Base-by-base conservation (phyloP, 2,329 filamentous ascomycete genomes). In the Talaromyces sp. region DNA sequence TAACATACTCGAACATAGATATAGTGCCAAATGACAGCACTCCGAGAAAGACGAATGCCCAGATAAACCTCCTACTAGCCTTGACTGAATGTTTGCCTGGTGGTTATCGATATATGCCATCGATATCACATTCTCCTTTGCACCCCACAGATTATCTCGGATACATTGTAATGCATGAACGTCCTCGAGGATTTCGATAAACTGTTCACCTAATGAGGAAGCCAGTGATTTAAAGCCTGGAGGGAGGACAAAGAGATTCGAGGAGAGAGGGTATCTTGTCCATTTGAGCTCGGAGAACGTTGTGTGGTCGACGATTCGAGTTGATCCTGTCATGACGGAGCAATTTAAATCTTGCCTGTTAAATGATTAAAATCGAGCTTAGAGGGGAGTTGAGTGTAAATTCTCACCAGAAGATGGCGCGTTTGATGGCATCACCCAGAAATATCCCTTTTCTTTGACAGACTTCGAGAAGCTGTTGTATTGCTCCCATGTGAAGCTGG, bases 311-410 rank as follows among this genome's bases (percentile, higher is more conserved):
- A 81, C 73, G 7, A 80, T 71, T 0, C 79, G 80, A 2, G 43
- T 72, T 0, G 79, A 79, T 0, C 78, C 78, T 19, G 77, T 71
- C 64, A 82, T 61, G 22, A 82, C 66, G 0, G 76, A 76, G 0
- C 76, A 73, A 65, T 82, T 80, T 56, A 82, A 66, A 56, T 82
- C 80, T 69, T 81, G 79, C 80, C 79, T 82, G 9, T 62, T 1
- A 2, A 56, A 2, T 7, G 14, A 45, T 56, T 67, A 35, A 69
- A 63, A 67, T 56, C 9, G 24, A n/a, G 35, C 9, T 11, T 50
- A n/a, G 3, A 31, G 31, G 10, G 31, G 47, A 50, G 14, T 10
- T 50, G 24, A 14, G 47, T 31, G 47, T 50, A 33, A 8, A 41
- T 22, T 1, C 74, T 69, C 60, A 80, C 79, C 79, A 82, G 65